phyloP scores from a whole-genome alignment of 495 filamentous ascomycete species.

The Terfezia boudieri region DNA sequence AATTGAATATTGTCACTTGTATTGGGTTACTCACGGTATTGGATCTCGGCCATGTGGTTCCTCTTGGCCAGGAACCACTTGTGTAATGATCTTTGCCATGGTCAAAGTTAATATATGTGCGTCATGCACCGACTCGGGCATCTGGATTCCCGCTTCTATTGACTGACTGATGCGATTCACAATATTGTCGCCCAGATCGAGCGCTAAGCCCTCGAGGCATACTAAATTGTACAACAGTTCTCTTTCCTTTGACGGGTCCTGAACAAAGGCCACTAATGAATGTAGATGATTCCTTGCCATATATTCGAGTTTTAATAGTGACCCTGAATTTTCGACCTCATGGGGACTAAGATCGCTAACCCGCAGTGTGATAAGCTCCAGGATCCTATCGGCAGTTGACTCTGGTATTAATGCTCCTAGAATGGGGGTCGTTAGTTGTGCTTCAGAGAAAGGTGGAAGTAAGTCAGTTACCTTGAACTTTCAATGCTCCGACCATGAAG shows the following conservation, averaged over 20 bases:
- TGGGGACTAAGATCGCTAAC: not conserved
- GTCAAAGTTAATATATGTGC: not conserved
- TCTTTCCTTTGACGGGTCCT: no score
- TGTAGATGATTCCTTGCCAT: not conserved
- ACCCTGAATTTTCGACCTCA: not conserved
- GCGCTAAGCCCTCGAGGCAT: not conserved
- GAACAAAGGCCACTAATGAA: not conserved
- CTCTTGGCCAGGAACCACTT: no score
- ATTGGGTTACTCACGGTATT: no score
- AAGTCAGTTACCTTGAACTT: not conserved
- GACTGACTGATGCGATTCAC: not conserved
- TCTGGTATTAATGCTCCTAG: not conserved
- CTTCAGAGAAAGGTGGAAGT: not conserved
- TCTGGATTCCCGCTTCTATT: not conserved
- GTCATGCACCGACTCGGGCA: not conserved
- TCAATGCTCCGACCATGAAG: slow-evolving; percentile 25
- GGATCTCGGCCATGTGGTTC: no score
- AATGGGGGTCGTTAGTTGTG: no score
- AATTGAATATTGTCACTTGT: no score
- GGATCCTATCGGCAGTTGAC: not conserved
- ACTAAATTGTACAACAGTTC: no score
- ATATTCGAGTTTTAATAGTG: not conserved
- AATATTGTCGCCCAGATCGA: not conserved
- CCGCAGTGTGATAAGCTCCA: not conserved
- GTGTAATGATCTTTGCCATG: not conserved